A percentile compares a stretch with the other conserved stretches of the same genome.
These are phyloP conservation scores for Boletus smithii DNA, from an alignment of 1,284 basidiomycete species.

Conservation along the genomic window DNA sequence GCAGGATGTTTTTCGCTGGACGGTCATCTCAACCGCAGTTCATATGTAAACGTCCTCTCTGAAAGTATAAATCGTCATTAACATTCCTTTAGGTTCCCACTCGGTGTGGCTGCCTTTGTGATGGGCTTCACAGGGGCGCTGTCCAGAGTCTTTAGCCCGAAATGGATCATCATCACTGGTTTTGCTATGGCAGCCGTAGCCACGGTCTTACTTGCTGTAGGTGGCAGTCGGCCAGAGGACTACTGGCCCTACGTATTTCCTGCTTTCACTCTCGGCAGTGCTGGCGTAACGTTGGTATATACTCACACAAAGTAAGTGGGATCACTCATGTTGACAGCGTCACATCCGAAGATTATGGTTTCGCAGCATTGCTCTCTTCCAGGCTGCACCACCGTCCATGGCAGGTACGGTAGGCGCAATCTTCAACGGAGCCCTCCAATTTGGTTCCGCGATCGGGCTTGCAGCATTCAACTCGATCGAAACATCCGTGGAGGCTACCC, in stretches of 20 bases:
- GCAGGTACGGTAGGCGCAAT: conserved; percentile 55
- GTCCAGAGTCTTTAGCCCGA: conserved; percentile 37
- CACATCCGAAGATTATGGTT: neutral
- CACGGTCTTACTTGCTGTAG: conserved; percentile 43
- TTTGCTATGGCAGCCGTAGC: conserved; percentile 38
- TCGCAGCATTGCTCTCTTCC: conserved; percentile 50
- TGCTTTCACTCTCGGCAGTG: conserved; percentile 45
- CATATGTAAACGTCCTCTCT: conserved; percentile 29
- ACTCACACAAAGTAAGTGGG: conserved; percentile 38
- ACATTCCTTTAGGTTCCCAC: conserved; percentile 37
- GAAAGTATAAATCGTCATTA: neutral
- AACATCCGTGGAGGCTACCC: conserved; percentile 39
- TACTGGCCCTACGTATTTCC: conserved; percentile 51
- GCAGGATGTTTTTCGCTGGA: conserved; percentile 39
- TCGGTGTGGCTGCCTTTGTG: conserved; percentile 39
- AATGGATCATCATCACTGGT: conserved; percentile 45
- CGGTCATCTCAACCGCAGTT: conserved; percentile 30
- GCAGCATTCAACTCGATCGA: conserved; percentile 48
- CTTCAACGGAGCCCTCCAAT: conserved; percentile 52
- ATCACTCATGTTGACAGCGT: neutral
- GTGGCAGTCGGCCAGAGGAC: conserved; percentile 35
- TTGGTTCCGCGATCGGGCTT: conserved; percentile 49
- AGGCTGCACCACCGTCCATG: conserved; percentile 43
- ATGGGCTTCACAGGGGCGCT: conserved; percentile 41
- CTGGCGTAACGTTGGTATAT: conserved; percentile 36